phyloP scores from a whole-genome alignment of 768 basidiomycete species.

The Russula brevipes region DNA sequence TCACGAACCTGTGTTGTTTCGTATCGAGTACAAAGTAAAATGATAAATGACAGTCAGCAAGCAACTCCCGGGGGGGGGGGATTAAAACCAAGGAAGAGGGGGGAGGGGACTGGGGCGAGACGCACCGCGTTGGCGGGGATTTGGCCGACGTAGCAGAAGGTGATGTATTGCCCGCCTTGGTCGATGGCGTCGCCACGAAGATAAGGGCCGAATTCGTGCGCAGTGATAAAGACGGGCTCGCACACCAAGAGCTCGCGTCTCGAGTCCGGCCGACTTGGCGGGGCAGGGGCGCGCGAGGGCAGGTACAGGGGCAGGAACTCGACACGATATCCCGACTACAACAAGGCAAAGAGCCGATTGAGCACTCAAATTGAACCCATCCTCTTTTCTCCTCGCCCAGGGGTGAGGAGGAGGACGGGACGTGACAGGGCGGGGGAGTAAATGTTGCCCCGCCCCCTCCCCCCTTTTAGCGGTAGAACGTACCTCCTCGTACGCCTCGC shows the following conservation, averaged over 20 bases:
- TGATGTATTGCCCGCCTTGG: constrained; percentile 45
- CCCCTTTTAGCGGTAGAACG: neutral
- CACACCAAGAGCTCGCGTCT: constrained; percentile 28
- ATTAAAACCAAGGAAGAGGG: neutral
- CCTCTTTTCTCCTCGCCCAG: neutral
- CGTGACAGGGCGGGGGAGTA: no score
- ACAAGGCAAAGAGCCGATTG: neutral
- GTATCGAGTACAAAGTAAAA: no score
- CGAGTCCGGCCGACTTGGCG: constrained; percentile 20
- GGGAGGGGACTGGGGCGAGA: neutral
- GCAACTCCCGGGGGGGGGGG: no score
- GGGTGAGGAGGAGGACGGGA: neutral
- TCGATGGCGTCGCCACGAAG: constrained; percentile 19
- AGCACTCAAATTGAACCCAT: no score
- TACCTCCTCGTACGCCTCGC: constrained; percentile 69
- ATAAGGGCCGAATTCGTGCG: constrained; percentile 31
- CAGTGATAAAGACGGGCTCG: constrained; percentile 45
- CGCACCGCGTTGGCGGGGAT: constrained; percentile 50
- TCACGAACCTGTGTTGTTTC: constrained; percentile 39
- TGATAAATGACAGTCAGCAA: no score
- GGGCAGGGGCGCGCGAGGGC: constrained; percentile 39
- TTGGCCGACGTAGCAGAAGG: constrained; percentile 51
- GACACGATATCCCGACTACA: constrained; percentile 47
- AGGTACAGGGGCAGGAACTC: constrained; percentile 44
- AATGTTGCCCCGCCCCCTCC: no score